Base-by-base conservation (phyloP, 164 flowering plant species). In the Vitis rupestris region DNA sequence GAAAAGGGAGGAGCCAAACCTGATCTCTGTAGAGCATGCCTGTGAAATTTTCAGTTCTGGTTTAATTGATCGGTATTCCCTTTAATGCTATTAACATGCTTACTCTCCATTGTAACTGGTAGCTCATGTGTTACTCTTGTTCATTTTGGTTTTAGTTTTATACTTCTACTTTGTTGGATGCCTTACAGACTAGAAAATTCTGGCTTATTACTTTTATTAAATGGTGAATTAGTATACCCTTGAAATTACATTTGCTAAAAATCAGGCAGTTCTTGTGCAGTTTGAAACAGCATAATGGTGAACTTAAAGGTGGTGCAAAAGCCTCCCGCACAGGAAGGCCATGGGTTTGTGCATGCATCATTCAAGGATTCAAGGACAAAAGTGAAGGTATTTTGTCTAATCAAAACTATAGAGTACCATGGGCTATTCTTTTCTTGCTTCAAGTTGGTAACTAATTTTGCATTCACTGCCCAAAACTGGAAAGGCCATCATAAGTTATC, bases 301-400 rank as follows among this genome's bases (percentile, higher is more conserved):
- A 91, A 74, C 79, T 88, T 31, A 88, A 79, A 80, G 94, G 95
- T 47, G 97, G 98, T 72, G 97, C 98, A 58, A 93, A 93, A 79
- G 97, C 97, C 59, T 86, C 94, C 16, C 85, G 85, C 60, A 86
- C 86, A 27, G 97, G 98, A 79, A 82, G 95, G 78, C 98, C 97
- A 3, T 91, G 98, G 98, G 56, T 86, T 75, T 86, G 94, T 79
- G 97, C 93, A 1, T 93, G 97, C 82, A 66, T 88, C 29, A 72
- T 90, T 76, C 77, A 61, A 30, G 95, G 98, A 68, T 93, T 93
- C 70, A 73, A 61, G 30, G 84, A 82, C 71, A 82, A 64, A 69
- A 87, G 89, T 73, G 81, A 86, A 86, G 97, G 98, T 91, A 83
- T 30, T 71, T 23, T 15, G 10, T 12, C n/a, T n/a, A 16, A 17